phyloP scores from a whole-genome alignment of 257 asterid genomes.

The Apocynum venetum region DNA sequence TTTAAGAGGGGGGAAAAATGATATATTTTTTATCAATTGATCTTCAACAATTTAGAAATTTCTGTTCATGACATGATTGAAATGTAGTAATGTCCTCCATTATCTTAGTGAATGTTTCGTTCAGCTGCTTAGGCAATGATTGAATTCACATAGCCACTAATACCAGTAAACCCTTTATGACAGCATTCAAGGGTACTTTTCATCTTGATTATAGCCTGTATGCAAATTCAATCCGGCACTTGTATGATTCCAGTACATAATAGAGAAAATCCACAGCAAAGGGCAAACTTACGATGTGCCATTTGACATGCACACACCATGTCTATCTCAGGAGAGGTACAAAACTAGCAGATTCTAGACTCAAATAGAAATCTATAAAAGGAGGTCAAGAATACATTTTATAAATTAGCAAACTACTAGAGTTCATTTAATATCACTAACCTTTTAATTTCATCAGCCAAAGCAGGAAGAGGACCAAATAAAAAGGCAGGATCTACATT shows the following conservation, averaged over 20 bases:
- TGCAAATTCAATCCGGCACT: background rate
- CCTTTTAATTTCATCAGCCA: constrained; percentile 76
- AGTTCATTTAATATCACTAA: constrained; percentile 22
- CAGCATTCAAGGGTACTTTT: background rate
- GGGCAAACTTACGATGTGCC: background rate
- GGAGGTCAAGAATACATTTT: background rate
- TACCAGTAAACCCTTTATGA: background rate
- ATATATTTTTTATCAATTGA: background rate
- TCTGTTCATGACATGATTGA: background rate
- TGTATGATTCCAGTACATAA: background rate
- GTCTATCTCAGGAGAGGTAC: background rate
- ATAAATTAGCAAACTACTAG: background rate
- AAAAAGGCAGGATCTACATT: constrained; percentile 86
- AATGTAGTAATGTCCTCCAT: background rate
- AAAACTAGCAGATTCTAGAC: background rate
- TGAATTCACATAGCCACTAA: background rate
- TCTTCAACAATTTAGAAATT: background rate
- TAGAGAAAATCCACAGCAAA: background rate
- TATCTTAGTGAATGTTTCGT: background rate
- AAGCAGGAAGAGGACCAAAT: constrained; percentile 76
- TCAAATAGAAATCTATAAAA: background rate
- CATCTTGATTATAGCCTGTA: background rate
- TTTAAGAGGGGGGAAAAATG: background rate
- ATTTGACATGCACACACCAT: background rate
- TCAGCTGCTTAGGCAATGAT: background rate